Evolutionary conservation across 1,139 yeast species (phyloP).

Genomic region (Blastobotrys aristatus): DNA sequence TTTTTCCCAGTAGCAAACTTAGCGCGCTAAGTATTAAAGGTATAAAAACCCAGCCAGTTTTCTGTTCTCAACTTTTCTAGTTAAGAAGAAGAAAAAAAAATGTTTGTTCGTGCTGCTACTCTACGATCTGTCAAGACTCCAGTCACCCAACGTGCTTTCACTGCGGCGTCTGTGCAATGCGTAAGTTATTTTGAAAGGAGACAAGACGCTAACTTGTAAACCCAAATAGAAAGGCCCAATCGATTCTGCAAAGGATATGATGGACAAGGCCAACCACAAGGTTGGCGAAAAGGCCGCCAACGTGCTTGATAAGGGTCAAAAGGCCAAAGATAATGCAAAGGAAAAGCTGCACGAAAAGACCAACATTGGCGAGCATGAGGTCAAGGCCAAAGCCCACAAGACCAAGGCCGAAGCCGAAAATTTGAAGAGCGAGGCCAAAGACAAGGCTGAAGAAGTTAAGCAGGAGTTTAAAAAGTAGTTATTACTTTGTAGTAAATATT

Average conservation of each 20-base stretch:
- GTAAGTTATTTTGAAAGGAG: not conserved
- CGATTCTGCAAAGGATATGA: conserved; percentile 17
- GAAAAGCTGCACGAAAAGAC: conserved; percentile 3
- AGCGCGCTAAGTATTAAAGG: too few species aligned
- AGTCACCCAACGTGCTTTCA: not conserved
- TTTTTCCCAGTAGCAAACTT: not conserved
- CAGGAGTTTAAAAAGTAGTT: not conserved
- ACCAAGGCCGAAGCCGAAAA: conserved; percentile 6
- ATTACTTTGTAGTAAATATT: not conserved
- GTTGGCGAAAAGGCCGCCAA: conserved; percentile 21
- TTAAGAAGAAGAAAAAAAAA: not conserved
- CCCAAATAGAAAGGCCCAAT: conserved; percentile 7
- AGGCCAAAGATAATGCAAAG: conserved; percentile 17
- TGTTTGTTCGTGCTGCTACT: not conserved
- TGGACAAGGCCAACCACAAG: conserved; percentile 17
- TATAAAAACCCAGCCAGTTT: too few species aligned
- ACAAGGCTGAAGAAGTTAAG: conserved; percentile 1
- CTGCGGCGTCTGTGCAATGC: not conserved
- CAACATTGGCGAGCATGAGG: conserved; percentile 1
- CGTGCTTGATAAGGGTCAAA: conserved; percentile 20
- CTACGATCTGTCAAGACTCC: not conserved
- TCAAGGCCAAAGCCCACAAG: conserved; percentile 6
- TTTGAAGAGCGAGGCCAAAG: not conserved
- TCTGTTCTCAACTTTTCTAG: too few species aligned
- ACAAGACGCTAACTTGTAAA: too few species aligned